Conservation (phyloP, 2,329 filamentous ascomycete species). For the Xylaria sp. region DNA sequence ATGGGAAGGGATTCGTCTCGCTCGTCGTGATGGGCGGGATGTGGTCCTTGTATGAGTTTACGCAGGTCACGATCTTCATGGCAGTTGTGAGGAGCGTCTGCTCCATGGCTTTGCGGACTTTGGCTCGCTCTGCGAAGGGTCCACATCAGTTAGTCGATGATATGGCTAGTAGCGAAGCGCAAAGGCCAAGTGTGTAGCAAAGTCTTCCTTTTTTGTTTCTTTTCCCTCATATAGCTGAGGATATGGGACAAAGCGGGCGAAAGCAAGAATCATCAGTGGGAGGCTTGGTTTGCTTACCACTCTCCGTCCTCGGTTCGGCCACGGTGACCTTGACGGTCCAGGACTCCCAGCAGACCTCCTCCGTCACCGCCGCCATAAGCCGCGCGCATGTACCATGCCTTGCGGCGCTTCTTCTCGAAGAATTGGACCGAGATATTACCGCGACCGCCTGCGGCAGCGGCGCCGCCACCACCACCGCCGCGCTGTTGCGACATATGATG, state of each 20-base stretch:
- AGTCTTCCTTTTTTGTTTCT: too few species aligned
- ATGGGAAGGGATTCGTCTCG: conserved; percentile 92
- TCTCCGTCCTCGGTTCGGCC: conserved; percentile 85
- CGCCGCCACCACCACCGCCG: conserved; percentile 9
- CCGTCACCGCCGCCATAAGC: conserved; percentile 64
- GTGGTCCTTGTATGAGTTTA: conserved; percentile 90
- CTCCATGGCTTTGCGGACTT: conserved; percentile 90
- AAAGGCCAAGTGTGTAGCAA: too few species aligned
- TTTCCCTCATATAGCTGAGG: too few species aligned
- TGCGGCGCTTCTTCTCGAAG: conserved; percentile 88
- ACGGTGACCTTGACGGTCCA: conserved; percentile 96
- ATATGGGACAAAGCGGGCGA: background rate
- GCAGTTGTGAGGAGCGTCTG: conserved; percentile 85
- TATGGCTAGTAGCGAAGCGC: background rate
- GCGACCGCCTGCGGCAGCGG: conserved; percentile 42
- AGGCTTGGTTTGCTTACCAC: conserved; percentile 62
- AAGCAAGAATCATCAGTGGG: background rate
- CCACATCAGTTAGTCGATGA: conserved; percentile 6
- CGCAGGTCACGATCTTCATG: conserved; percentile 87
- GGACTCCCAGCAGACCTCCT: conserved; percentile 95
- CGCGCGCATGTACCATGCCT: conserved; percentile 73
- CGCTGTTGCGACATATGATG: conserved; percentile 42
- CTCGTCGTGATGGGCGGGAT: conserved; percentile 96
- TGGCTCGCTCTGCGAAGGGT: conserved; percentile 71
- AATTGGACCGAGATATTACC: conserved; percentile 89